Percentiles rank a stretch among this genome's conserved stretches.
Evolutionary conservation across 2,329 filamentous ascomycete species (phyloP).

Genomic region (Aquanectria penicillioides): DNA sequence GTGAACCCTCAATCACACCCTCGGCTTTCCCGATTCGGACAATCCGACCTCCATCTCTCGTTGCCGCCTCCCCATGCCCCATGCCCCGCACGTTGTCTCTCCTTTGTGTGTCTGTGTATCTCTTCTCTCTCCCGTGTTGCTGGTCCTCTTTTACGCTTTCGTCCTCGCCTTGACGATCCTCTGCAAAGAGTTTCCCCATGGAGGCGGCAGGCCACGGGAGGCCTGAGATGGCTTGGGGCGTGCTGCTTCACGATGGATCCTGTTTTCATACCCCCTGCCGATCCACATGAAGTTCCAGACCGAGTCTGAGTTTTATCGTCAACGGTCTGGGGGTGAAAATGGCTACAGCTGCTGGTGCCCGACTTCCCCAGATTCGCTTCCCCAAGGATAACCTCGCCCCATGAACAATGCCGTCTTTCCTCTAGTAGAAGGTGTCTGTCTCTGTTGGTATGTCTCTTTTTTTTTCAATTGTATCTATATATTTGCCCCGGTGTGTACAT

Average conservation of each 20-base stretch:
- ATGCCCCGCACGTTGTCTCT: not conserved
- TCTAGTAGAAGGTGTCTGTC: too few relatives aligned
- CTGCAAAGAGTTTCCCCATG: slow-evolving; percentile 17
- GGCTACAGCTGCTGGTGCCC: slow-evolving; percentile 5
- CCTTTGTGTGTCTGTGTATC: not conserved
- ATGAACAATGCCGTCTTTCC: too few relatives aligned
- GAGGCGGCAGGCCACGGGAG: slow-evolving; percentile 9
- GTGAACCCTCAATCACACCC: slow-evolving; percentile 3
- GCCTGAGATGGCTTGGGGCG: too few relatives aligned
- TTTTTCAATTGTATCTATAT: slow-evolving; percentile 30
- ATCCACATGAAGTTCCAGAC: not conserved
- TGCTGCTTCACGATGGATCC: not conserved
- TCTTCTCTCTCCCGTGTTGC: not conserved
- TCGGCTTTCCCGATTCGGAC: slow-evolving; percentile 33
- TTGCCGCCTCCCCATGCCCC: not conserved
- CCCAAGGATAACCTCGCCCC: not conserved
- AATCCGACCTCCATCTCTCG: slow-evolving; percentile 21
- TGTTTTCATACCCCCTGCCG: too few relatives aligned
- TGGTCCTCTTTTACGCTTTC: not conserved
- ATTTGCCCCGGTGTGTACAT: slow-evolving; percentile 19
- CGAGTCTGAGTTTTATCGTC: too few relatives aligned
- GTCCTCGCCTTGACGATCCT: slow-evolving; percentile 6
- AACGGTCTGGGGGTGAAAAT: not conserved
- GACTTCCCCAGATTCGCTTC: slow-evolving; percentile 19
- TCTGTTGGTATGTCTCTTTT: slow-evolving; percentile 18